Percentiles rank a stretch among this genome's conserved stretches.
Evolutionary conservation across 139 green algal species (phyloP).

Genomic region (Chlorella sp.): DNA sequence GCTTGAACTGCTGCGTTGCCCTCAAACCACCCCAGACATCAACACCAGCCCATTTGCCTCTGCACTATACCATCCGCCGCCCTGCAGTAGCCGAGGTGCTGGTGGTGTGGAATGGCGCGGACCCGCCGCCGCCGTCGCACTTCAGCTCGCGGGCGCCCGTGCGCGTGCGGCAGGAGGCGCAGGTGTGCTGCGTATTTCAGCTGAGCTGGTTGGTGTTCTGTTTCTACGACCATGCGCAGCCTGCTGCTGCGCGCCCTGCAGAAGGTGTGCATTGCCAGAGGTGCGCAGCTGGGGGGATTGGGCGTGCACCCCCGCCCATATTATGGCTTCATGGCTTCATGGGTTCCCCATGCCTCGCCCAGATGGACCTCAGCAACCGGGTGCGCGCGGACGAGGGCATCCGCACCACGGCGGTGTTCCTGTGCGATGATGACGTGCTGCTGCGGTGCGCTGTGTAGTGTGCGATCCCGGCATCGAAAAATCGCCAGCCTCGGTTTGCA

Average conservation of each 20-base stretch:
- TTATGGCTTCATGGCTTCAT: too few relatives aligned
- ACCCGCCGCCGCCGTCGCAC: not conserved
- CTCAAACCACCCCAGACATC: too few relatives aligned
- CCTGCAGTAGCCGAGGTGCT: constrained; percentile 12
- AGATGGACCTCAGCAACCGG: constrained; percentile 15
- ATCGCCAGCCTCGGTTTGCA: too few relatives aligned
- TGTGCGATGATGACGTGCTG: constrained; percentile 10
- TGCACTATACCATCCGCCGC: not conserved
- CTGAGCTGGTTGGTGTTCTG: too few relatives aligned
- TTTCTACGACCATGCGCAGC: too few relatives aligned
- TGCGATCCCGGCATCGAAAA: too few relatives aligned
- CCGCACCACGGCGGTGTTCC: not conserved
- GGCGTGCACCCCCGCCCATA: not conserved
- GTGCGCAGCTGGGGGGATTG: too few relatives aligned
- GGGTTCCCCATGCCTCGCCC: too few relatives aligned
- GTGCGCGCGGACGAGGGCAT: not conserved
- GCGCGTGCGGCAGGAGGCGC: not conserved
- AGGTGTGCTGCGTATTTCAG: not conserved
- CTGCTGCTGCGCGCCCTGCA: too few relatives aligned
- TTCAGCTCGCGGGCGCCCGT: not conserved
- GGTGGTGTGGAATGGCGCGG: constrained; percentile 15
- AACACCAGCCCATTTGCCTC: too few relatives aligned
- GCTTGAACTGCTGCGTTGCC: too few relatives aligned
- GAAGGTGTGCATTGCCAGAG: too few relatives aligned
- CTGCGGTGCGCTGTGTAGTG: not conserved